A percentile compares a stretch with the other conserved stretches of the same genome.
Conservation (phyloP, 257 asterid genomes). For the Echium plantagineum region DNA sequence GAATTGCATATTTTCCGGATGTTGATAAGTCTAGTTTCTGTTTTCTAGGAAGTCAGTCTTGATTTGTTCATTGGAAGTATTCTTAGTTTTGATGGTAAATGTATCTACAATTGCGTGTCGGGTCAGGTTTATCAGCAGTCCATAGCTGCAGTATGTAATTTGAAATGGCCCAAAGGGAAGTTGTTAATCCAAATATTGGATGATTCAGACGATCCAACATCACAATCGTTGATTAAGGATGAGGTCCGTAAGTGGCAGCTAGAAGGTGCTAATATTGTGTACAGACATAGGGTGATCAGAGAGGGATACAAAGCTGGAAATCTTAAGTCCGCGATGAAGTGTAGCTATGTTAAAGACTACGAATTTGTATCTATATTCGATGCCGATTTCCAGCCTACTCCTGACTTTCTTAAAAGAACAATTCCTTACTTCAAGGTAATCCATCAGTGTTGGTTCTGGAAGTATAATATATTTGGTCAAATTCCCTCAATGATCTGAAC, state of each 20-base stretch:
- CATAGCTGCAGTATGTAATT: slow-evolving; percentile 53
- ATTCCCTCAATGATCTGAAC: too few relatives aligned
- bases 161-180: slow-evolving; percentile 69
- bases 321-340: slow-evolving; percentile 64
- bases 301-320: slow-evolving; percentile 82
- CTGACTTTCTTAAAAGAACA: slow-evolving; percentile 53
- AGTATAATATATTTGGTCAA: not conserved
- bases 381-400: slow-evolving; percentile 69
- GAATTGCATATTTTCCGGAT: not conserved
- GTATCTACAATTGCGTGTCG: slow-evolving; percentile 2
- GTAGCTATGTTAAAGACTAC: slow-evolving; percentile 61
- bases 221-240: slow-evolving; percentile 46
- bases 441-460: not conserved
- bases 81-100: not conserved
- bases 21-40: too few relatives aligned
- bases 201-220: slow-evolving; percentile 53
- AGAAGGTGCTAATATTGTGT: slow-evolving; percentile 46
- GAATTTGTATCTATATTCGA: slow-evolving; percentile 72
- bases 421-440: slow-evolving; percentile 65
- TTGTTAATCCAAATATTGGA: slow-evolving; percentile 60
- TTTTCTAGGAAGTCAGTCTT: not conserved
- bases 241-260: slow-evolving; percentile 65
- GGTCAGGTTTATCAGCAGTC: slow-evolving; percentile 68
- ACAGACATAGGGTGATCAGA: slow-evolving; percentile 59
- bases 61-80: not conserved